Evolutionary conservation across 768 basidiomycete species (phyloP).

Genomic region (Gyrodon lividus): DNA sequence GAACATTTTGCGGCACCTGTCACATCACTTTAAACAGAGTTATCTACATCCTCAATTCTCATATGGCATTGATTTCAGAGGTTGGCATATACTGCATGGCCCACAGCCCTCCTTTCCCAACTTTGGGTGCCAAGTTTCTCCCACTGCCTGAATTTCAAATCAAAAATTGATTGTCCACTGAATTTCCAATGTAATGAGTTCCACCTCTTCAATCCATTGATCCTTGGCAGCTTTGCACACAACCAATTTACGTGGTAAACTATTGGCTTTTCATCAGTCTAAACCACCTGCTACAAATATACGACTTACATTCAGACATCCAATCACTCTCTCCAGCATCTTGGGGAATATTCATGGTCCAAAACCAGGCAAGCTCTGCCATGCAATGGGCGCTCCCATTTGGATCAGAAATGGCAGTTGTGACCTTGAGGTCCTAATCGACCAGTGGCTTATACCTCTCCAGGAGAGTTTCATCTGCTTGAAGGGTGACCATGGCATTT

Average conservation of each 20-base stretch:
- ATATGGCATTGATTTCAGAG: too few relatives aligned
- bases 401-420: constrained; percentile 1
- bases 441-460: not conserved
- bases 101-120: too few relatives aligned
- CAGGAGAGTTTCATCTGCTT: not conserved
- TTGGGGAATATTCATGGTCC: constrained; percentile 2
- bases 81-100: too few relatives aligned
- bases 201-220: constrained; percentile 4
- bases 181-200: not conserved
- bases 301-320: constrained; percentile 9
- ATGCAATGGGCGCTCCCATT: constrained; percentile 3
- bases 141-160: too few relatives aligned
- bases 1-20: too few relatives aligned
- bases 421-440: constrained; percentile 4
- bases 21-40: too few relatives aligned
- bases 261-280: not conserved
- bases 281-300: not conserved
- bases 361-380: constrained; percentile 7
- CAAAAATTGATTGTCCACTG: not conserved
- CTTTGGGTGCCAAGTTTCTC: too few relatives aligned
- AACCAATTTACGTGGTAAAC: constrained; percentile 8
- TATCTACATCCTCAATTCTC: too few relatives aligned
- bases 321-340: constrained; percentile 1
- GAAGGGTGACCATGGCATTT: not conserved
- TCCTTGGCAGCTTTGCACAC: not conserved